Percentiles rank a stretch among this genome's conserved stretches.
Evolutionary conservation across 495 filamentous ascomycete species (phyloP).

Genomic region (Penicillium pulvis): DNA sequence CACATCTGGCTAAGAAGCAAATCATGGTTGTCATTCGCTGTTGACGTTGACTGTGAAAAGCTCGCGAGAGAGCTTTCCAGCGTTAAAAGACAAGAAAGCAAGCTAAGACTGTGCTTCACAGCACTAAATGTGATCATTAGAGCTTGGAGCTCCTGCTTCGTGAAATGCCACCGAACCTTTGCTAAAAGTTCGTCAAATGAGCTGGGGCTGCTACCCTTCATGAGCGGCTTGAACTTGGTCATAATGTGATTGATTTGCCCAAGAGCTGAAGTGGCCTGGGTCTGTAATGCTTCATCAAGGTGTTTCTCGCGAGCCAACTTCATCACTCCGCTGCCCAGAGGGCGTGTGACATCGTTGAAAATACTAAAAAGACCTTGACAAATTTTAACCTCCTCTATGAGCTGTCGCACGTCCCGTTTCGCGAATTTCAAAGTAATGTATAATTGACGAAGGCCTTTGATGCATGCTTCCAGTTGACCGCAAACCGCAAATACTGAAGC

Average conservation of each 20-base stretch:
- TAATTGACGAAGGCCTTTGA: slow-evolving; percentile 4
- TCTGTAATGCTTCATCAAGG: slow-evolving; percentile 2
- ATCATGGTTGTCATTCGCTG: not conserved
- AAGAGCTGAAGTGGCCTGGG: slow-evolving; percentile 7
- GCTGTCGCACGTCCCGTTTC: slow-evolving; percentile 2
- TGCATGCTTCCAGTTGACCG: slow-evolving; percentile 8
- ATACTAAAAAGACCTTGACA: slow-evolving; percentile 6
- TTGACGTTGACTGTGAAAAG: not conserved
- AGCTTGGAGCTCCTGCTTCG: not conserved
- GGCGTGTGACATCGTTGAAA: slow-evolving; percentile 3
- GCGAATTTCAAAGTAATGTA: slow-evolving; percentile 9
- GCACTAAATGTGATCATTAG: not conserved
- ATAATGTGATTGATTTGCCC: slow-evolving; percentile 3
- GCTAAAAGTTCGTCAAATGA: slow-evolving; percentile 11
- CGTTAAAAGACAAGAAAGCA: not conserved
- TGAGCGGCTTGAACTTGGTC: slow-evolving; percentile 5
- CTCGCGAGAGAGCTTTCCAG: not conserved
- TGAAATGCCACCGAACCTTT: slow-evolving; percentile 3
- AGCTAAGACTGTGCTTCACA: not conserved
- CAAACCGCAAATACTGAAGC: slow-evolving; percentile 2
- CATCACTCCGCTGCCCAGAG: slow-evolving; percentile 4
- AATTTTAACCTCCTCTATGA: not conserved
- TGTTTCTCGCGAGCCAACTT: slow-evolving; percentile 4
- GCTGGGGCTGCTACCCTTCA: not conserved
- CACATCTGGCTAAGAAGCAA: not conserved